These are phyloP conservation scores for Protea cynaroides DNA, from an alignment of 164 flowering plant species.

Conservation along the genomic window DNA sequence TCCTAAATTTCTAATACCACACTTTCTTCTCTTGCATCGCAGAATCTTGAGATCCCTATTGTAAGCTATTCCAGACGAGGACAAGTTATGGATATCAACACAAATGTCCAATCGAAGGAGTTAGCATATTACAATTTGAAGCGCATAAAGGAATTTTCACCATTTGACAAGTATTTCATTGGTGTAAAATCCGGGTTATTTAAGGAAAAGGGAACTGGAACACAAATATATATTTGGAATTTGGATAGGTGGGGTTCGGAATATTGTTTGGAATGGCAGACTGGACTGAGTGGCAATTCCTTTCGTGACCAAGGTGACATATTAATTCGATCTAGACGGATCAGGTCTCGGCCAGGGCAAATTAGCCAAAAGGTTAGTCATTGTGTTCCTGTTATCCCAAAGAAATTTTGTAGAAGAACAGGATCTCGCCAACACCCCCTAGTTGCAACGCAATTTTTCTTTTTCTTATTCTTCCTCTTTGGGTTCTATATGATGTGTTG, in stretches of 20 bases:
- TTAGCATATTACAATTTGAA: constrained; percentile 34
- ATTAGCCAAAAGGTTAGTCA: constrained; percentile 37
- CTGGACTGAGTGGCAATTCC: constrained; percentile 19
- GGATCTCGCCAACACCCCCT: no score
- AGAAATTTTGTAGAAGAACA: no score
- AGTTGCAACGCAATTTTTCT: background rate
- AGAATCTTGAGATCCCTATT: constrained; percentile 58
- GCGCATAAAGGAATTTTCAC: constrained; percentile 48
- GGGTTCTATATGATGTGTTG: no score
- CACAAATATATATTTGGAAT: constrained; percentile 65
- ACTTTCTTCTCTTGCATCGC: constrained; percentile 9
- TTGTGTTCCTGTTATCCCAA: background rate
- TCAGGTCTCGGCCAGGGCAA: constrained; percentile 55
- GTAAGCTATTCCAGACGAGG: constrained; percentile 41
- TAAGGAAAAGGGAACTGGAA: constrained; percentile 32
- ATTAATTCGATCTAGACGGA: constrained; percentile 38
- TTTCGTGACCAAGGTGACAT: constrained; percentile 43
- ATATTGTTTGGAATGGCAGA: constrained; percentile 44
- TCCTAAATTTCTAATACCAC: background rate
- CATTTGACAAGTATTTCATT: constrained; percentile 51
- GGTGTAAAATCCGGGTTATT: constrained; percentile 45
- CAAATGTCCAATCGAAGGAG: constrained; percentile 29
- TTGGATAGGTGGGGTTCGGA: constrained; percentile 51
- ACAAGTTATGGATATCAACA: constrained; percentile 45
- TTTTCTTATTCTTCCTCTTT: background rate